These are phyloP conservation scores for Galium porrigens DNA, from an alignment of 305 asterid species.

Conservation along the genomic window DNA sequence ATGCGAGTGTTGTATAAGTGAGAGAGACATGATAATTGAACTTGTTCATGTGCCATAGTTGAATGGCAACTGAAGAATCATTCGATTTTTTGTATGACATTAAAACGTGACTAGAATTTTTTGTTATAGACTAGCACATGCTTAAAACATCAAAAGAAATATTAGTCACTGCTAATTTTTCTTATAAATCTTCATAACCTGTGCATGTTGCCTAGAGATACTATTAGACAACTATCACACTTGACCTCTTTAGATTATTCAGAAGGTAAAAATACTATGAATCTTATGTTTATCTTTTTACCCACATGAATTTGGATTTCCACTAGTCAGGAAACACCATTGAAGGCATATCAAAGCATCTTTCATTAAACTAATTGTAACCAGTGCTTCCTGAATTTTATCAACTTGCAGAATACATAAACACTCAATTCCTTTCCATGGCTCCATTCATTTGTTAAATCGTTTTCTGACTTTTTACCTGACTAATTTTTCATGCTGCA, in stretches of 20 bases:
- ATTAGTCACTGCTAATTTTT: neutral
- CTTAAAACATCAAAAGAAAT: neutral
- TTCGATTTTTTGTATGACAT: neutral
- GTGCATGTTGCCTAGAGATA: neutral
- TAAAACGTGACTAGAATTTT: neutral
- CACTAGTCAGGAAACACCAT: neutral
- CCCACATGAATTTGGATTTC: neutral
- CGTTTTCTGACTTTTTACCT: constrained; percentile 1
- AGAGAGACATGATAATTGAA: neutral
- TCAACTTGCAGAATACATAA: neutral
- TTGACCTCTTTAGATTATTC: neutral
- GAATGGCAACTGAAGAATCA: neutral
- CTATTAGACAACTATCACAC: neutral
- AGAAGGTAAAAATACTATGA: neutral
- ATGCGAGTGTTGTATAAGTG: constrained; percentile 1
- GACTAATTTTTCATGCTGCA: neutral
- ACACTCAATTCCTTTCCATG: neutral
- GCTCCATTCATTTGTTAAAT: neutral
- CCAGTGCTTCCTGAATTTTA: neutral
- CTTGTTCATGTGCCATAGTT: neutral
- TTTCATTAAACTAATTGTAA: neutral
- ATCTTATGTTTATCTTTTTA: neutral
- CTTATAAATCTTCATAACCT: neutral
- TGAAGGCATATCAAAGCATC: neutral
- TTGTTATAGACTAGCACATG: neutral